Conservation (phyloP, 768 basidiomycete species). For the Tylopilus rubrobrunneus region DNA sequence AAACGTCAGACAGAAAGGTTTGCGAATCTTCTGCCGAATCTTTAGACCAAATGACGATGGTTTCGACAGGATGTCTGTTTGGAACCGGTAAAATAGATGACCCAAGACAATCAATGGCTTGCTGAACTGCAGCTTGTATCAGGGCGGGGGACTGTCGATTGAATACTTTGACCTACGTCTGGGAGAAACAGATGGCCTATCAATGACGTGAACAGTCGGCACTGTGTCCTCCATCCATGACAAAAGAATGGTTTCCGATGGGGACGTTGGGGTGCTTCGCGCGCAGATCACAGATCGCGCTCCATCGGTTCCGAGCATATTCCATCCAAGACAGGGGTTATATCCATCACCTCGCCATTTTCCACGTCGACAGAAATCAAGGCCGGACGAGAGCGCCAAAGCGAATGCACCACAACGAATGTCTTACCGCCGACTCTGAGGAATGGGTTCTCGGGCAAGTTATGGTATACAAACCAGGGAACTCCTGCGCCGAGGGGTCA, state of each 20-base stretch:
- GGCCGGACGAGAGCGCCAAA: constrained; percentile 52
- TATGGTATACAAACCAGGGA: constrained; percentile 62
- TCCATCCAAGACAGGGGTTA: constrained; percentile 36
- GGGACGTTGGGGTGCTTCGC: constrained; percentile 45
- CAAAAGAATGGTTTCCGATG: constrained; percentile 50
- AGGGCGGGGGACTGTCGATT: neutral
- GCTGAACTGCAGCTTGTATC: constrained; percentile 33
- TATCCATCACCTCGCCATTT: constrained; percentile 39
- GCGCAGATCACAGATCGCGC: constrained; percentile 40
- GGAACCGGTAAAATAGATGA: constrained; percentile 49
- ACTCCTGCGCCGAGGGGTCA: constrained; percentile 37
- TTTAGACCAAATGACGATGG: constrained; percentile 45
- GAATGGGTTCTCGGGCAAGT: constrained; percentile 42
- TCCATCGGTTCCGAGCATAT: constrained; percentile 48
- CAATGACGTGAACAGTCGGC: constrained; percentile 38
- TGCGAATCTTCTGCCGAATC: constrained; percentile 9
- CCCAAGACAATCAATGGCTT: constrained; percentile 38
- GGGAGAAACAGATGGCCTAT: constrained; percentile 37
- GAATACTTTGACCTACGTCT: constrained; percentile 31
- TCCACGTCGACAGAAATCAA: constrained; percentile 43
- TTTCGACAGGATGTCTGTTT: constrained; percentile 46
- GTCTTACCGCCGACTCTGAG: constrained; percentile 22
- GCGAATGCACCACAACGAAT: constrained; percentile 39
- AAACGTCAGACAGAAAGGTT: constrained; percentile 45
- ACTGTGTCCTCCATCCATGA: constrained; percentile 25